Evolutionary conservation across 257 asterid genomes (phyloP).

Genomic region (Knoxia roxburghii): DNA sequence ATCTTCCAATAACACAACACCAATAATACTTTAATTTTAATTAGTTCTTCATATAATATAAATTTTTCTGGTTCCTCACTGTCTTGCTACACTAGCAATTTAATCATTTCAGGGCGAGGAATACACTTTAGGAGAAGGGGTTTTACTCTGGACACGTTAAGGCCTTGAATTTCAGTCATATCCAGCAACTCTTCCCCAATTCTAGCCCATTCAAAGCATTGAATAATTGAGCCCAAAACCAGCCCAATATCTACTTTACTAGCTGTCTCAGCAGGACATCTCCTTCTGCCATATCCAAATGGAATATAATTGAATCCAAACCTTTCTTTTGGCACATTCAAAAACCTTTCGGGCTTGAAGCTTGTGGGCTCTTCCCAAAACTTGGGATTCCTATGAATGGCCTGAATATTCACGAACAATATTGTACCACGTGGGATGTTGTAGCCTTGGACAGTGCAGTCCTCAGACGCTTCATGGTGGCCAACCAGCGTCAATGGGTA

Average conservation of each 20-base stretch:
- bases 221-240: conserved; percentile 4
- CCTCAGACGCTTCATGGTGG: conserved; percentile 27
- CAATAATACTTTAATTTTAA: too few species aligned
- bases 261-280: conserved; percentile 23
- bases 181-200: conserved; percentile 18
- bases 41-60: too few species aligned
- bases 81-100: too few species aligned
- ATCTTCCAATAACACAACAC: too few species aligned
- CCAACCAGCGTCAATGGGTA: conserved; percentile 18
- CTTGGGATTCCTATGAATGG: conserved; percentile 7
- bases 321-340: conserved; percentile 5
- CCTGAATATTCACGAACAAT: conserved; percentile 25
- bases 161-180: conserved; percentile 19
- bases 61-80: too few species aligned
- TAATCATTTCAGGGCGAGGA: conserved; percentile 15
- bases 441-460: conserved; percentile 24
- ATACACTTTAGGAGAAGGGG: conserved; percentile 19
- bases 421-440: conserved; percentile 22
- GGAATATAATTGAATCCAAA: conserved; percentile 21
- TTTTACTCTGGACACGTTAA: conserved; percentile 14
- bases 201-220: conserved; percentile 22
- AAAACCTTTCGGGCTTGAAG: conserved; percentile 33
- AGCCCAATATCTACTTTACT: conserved; percentile 15
- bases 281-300: conserved; percentile 29
- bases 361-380: conserved; percentile 22